A percentile compares a stretch with the other conserved stretches of the same genome.
These are phyloP conservation scores for Lactifluus subvellereus DNA, from an alignment of 768 basidiomycete species.

Conservation along the genomic window DNA sequence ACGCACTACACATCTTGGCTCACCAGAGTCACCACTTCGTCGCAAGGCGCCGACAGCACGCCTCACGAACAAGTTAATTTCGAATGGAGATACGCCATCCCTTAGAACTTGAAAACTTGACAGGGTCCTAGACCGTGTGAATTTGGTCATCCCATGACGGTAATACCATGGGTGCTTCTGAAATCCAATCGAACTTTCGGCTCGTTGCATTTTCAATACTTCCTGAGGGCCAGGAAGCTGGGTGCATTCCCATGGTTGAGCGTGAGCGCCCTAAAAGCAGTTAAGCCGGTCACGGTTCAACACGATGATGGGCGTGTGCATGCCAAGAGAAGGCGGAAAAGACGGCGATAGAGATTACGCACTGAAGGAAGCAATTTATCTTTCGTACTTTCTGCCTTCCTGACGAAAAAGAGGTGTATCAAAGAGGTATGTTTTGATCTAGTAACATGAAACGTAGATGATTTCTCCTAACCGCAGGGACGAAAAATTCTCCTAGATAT, in stretches of 20 bases:
- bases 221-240: not conserved
- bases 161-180: not conserved
- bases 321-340: constrained; percentile 12
- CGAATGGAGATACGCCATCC: constrained; percentile 2
- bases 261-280: not conserved
- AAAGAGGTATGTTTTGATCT: constrained; percentile 9
- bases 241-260: constrained; percentile 9
- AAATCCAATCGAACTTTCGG: constrained; percentile 12
- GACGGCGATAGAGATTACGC: constrained; percentile 14
- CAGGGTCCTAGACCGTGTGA: constrained; percentile 1
- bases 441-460: not conserved
- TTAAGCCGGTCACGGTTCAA: not conserved
- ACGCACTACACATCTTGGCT: not conserved
- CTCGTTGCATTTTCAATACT: constrained; percentile 2
- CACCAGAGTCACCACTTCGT: not conserved
- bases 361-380: not conserved
- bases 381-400: constrained; percentile 13
- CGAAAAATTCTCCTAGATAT: constrained; percentile 5
- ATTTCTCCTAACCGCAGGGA: constrained; percentile 3
- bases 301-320: not conserved
- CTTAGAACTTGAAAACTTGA: not conserved
- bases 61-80: not conserved
- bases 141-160: constrained; percentile 2
- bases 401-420: not conserved
- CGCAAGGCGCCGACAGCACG: not conserved